A percentile compares a stretch with the other conserved stretches of the same genome.
These are phyloP conservation scores for Phanerochaete sordida DNA, from an alignment of 768 basidiomycete genomes.

Conservation along the genomic window DNA sequence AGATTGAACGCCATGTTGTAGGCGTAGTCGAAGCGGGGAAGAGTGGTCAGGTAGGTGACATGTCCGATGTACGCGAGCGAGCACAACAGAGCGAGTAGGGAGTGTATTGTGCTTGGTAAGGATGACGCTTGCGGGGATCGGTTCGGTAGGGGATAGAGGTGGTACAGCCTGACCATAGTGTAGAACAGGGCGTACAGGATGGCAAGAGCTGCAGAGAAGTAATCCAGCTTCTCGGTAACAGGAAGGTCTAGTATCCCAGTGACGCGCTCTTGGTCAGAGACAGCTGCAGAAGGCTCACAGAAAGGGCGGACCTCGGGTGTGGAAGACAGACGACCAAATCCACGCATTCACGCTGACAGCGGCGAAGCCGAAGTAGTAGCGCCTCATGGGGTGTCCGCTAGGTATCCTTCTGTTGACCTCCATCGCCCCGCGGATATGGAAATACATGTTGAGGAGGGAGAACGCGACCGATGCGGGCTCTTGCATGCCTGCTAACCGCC, in stretches of 20 bases:
- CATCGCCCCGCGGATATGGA: constrained; percentile 60
- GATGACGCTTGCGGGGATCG: constrained; percentile 9
- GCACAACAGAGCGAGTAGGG: constrained; percentile 50
- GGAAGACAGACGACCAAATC: constrained; percentile 90
- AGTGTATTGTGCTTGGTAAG: constrained; percentile 8
- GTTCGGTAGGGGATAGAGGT: constrained; percentile 53
- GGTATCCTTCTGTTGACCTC: constrained; percentile 47
- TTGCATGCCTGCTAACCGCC: constrained; percentile 83
- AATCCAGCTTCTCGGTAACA: constrained; percentile 86
- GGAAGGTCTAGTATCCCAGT: constrained; percentile 55
- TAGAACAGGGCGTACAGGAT: constrained; percentile 82
- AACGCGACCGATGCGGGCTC: constrained; percentile 92
- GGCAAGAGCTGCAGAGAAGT: constrained; percentile 87
- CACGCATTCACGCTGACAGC: constrained; percentile 82
- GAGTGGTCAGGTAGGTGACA: constrained; percentile 70
- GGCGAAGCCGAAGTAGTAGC: constrained; percentile 65
- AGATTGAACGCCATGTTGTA: constrained; percentile 93
- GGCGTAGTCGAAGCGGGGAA: constrained; percentile 84
- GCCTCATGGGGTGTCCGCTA: constrained; percentile 60
- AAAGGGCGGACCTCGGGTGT: constrained; percentile 72
- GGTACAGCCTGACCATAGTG: constrained; percentile 71
- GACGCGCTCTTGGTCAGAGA: constrained; percentile 7
- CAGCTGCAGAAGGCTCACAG: not conserved
- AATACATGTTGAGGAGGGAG: constrained; percentile 80
- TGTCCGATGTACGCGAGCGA: constrained; percentile 61